A percentile compares a stretch with the other conserved stretches of the same genome.
Evolutionary conservation across 768 basidiomycete species (phyloP).

Genomic region (Sistotremastrum suecicum): DNA sequence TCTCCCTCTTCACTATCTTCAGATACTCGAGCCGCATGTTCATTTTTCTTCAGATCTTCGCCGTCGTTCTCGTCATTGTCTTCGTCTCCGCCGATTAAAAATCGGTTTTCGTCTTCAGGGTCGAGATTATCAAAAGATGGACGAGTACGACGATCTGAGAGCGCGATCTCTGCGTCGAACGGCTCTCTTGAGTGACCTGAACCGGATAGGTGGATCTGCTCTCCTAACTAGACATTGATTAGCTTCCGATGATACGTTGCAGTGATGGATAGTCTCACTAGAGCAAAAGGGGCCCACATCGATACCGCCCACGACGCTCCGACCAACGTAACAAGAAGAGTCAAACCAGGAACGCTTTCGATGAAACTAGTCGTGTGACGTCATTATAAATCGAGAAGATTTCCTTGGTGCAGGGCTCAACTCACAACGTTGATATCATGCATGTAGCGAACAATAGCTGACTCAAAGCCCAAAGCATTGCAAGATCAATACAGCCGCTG

Average conservation of each 20-base stretch:
- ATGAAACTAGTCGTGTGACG: conserved; percentile 38
- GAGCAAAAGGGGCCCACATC: conserved; percentile 85
- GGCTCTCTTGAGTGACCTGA: neutral
- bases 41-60: neutral
- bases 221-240: neutral
- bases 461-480: conserved; percentile 64
- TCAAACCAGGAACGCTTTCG: conserved; percentile 54
- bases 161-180: neutral
- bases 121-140: neutral
- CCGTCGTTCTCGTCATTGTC: conserved; percentile 4
- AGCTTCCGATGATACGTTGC: neutral
- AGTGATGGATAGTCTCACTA: conserved; percentile 35
- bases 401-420: conserved; percentile 9
- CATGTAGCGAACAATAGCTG: conserved; percentile 60
- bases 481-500: conserved; percentile 30
- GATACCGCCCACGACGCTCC: conserved; percentile 91
- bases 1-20: neutral
- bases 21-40: neutral
- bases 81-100: neutral
- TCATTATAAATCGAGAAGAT: conserved; percentile 1
- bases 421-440: conserved; percentile 79
- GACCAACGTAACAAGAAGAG: conserved; percentile 57
- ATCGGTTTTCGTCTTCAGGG: neutral
- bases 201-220: neutral
- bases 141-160: conserved; percentile 1